Conservation (phyloP, 192 early-diverging fungal species). For the Coemansia aciculifera region DNA sequence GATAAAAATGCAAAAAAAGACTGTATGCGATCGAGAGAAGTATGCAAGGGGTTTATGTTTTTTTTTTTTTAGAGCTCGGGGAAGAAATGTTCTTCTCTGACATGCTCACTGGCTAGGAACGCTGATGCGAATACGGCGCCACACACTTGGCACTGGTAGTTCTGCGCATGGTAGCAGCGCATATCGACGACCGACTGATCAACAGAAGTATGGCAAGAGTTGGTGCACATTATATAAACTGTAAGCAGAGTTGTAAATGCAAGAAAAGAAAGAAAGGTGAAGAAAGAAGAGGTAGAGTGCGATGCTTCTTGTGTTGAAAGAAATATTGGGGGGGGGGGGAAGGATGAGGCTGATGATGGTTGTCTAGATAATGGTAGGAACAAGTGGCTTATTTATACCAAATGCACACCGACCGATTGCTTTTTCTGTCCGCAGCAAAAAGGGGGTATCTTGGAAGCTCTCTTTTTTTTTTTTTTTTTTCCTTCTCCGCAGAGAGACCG, state of each 20-base stretch:
- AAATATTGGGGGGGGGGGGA: background rate
- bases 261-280: background rate
- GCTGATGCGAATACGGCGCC: constrained; percentile 26
- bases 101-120: constrained; percentile 31
- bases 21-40: background rate
- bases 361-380: background rate
- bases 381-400: background rate
- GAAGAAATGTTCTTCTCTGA: constrained; percentile 47
- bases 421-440: constrained; percentile 1
- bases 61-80: constrained; percentile 38
- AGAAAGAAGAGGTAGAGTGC: background rate
- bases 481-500: constrained; percentile 4
- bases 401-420: background rate
- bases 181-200: constrained; percentile 2
- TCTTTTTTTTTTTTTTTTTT: background rate
- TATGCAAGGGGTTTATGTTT: background rate
- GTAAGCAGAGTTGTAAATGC: background rate
- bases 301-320: background rate
- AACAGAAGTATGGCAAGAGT: background rate
- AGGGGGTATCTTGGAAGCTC: background rate
- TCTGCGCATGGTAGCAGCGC: constrained; percentile 18
- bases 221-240: background rate
- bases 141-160: constrained; percentile 35
- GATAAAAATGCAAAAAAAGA: background rate
- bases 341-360: background rate